Evolutionary conservation across 495 filamentous ascomycete species (phyloP), one percentile per base, ranked within the genome.

Genomic region (Apiosordaria backusii): DNA sequence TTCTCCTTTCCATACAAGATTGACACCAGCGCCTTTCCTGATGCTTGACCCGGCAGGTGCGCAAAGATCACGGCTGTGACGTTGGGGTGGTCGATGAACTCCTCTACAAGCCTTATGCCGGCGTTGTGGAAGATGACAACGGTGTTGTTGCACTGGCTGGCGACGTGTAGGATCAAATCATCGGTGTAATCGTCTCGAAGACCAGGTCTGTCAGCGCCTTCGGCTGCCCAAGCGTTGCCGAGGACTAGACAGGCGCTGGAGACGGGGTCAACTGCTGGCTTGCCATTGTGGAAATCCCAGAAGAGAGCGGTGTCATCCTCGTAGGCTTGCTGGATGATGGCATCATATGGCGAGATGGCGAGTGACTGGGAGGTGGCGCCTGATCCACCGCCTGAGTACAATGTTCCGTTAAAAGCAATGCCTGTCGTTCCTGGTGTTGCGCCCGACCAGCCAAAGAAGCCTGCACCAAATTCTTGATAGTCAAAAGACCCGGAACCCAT

Each of bases 211-310:
- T 86, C 84, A 62, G 68, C 75, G 3, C 75, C 84, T 68, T 92
- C 89, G 0, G 83, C 78, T 0, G 87, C 83, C 61, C 79, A 87
- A 2, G 80, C 79, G 67, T 89, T 91, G 64, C 85, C 82, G 57
- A 91, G 85, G 0, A 91, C 84, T 4, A 89, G 74, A 71, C 88
- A 90, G 7, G 91, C 83, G 68, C 92, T 89, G 21, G 89, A 84
- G 18, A 78, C 76, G 21, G 76, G 74, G 62, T 82, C 74, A 25
- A 84, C 80, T 18, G 67, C 10, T 0, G 81, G 79, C 23, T 73
- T 71, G 21, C 70, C 67, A 65, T 68, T 79, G 65, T 74, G 73
- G 71, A 74, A 81, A 68, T 80, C 83, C 82, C 74, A 89, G 76
- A 75, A 80, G 50, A 80, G 72, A 61, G 68, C 82, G 60, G 80